These are phyloP conservation scores for Leptographium radiaticola DNA, from an alignment of 2,329 filamentous ascomycete species.

Conservation along the genomic window DNA sequence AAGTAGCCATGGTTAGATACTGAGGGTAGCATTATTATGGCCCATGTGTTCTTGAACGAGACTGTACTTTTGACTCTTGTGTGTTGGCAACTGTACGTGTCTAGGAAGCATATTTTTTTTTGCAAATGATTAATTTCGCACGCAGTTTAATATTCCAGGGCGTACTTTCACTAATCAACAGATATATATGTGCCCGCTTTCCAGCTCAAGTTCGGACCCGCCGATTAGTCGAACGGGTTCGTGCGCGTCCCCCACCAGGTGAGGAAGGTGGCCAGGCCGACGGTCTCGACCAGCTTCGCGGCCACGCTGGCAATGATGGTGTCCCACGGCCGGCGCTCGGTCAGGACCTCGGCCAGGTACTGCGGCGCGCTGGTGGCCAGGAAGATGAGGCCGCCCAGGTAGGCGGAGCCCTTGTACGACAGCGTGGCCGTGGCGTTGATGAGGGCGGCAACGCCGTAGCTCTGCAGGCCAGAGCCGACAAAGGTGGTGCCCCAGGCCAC, in stretches of 20 bases:
- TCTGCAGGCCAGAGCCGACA: conserved; percentile 75
- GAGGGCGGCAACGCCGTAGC: conserved; percentile 78
- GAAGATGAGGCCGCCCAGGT: conserved; percentile 85
- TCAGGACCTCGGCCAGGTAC: conserved; percentile 77
- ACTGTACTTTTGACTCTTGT: not conserved
- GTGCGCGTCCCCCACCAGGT: conserved; percentile 97
- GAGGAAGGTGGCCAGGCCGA: conserved; percentile 81
- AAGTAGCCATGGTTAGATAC: not conserved
- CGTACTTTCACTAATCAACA: not conserved
- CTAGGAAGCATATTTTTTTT: no score
- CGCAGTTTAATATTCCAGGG: no score
- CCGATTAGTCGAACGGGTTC: conserved; percentile 67
- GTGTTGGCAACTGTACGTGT: no score
- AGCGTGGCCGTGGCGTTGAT: conserved; percentile 93
- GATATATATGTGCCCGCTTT: no score
- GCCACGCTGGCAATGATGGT: conserved; percentile 76
- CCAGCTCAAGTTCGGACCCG: no score
- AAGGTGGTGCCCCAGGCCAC: conserved; percentile 85
- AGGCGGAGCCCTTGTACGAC: conserved; percentile 93
- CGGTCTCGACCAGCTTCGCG: conserved; percentile 80
- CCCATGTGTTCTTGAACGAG: not conserved
- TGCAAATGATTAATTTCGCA: no score
- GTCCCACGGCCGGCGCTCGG: conserved; percentile 85
- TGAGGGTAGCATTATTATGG: not conserved
- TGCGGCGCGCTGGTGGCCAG: conserved; percentile 77